phyloP scores from a whole-genome alignment of 2,329 filamentous ascomycete species.

The Aspergillus aculeatus region DNA sequence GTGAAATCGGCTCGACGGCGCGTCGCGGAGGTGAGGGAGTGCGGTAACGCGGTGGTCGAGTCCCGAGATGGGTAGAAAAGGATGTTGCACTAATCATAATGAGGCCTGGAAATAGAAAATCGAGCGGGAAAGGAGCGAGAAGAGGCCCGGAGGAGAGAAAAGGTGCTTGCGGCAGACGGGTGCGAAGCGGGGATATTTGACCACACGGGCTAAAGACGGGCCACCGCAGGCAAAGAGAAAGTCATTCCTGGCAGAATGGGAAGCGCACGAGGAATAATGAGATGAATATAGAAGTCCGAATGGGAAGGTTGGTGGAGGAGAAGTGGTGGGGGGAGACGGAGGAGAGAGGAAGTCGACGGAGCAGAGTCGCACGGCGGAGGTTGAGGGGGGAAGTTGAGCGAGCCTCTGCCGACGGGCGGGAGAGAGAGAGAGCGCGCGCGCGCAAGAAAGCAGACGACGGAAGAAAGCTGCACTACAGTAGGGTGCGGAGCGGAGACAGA shows the following conservation, averaged over 20 bases:
- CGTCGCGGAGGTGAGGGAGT: conserved; percentile 49
- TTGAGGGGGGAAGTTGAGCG: conserved; percentile 23
- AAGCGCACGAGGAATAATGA: conserved; percentile 26
- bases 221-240: conserved; percentile 36
- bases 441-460: conserved; percentile 18
- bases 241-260: conserved; percentile 41
- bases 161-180: conserved; percentile 37
- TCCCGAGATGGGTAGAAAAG: conserved; percentile 35
- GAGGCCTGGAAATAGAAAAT: conserved; percentile 7
- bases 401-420: conserved; percentile 19
- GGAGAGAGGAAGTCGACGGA: conserved; percentile 25
- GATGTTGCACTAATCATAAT: conserved; percentile 43
- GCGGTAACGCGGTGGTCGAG: conserved; percentile 44
- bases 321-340: conserved; percentile 16
- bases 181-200: conserved; percentile 44
- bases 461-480: conserved; percentile 17
- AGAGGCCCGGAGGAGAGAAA: conserved; percentile 22
- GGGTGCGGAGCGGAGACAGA: conserved; percentile 11
- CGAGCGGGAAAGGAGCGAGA: conserved; percentile 12
- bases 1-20: conserved; percentile 48
- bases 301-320: conserved; percentile 12
- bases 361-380: conserved; percentile 25
- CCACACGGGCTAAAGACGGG: conserved; percentile 43
- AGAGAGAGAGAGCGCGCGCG: conserved; percentile 15
- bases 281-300: conserved; percentile 20